These are phyloP conservation scores for Xylaria flabelliformis DNA, from an alignment of 495 filamentous ascomycete species.

Conservation along the genomic window DNA sequence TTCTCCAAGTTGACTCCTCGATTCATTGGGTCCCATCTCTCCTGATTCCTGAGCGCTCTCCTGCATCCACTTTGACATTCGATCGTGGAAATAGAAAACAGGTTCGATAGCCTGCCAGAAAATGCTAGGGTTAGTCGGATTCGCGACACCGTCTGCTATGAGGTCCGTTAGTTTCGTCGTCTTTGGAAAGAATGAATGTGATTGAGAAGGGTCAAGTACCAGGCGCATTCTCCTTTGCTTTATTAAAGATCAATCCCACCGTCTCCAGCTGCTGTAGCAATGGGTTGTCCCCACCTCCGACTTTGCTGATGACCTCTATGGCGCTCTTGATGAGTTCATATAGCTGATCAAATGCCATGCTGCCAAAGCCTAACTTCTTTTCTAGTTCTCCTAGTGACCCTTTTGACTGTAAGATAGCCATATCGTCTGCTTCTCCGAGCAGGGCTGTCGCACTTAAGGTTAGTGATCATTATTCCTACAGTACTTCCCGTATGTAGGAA, in stretches of 20 bases:
- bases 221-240: conserved; percentile 11
- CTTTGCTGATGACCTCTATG: conserved; percentile 66
- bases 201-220: conserved; percentile 54
- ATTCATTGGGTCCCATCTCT: conserved; percentile 16
- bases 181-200: not conserved
- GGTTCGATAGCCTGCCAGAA: conserved; percentile 27
- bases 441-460: conserved; percentile 43
- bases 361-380: conserved; percentile 62
- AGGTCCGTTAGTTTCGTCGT: conserved; percentile 50
- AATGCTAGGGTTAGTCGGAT: conserved; percentile 16
- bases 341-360: conserved; percentile 55
- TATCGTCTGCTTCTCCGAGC: conserved; percentile 74
- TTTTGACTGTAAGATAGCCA: conserved; percentile 63
- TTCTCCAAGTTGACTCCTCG: conserved; percentile 59
- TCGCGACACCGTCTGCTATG: conserved; percentile 54
- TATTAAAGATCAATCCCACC: conserved; percentile 20
- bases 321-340: conserved; percentile 58
- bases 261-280: conserved; percentile 22
- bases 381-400: conserved; percentile 73
- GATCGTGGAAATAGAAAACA: conserved; percentile 25
- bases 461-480: not conserved
- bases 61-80: conserved; percentile 27
- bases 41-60: conserved; percentile 27
- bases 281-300: conserved; percentile 58
- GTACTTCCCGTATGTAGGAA: not conserved